Base-by-base conservation (phyloP, 108 stramenopile genomes). In the Cyclotella distinguenda region DNA sequence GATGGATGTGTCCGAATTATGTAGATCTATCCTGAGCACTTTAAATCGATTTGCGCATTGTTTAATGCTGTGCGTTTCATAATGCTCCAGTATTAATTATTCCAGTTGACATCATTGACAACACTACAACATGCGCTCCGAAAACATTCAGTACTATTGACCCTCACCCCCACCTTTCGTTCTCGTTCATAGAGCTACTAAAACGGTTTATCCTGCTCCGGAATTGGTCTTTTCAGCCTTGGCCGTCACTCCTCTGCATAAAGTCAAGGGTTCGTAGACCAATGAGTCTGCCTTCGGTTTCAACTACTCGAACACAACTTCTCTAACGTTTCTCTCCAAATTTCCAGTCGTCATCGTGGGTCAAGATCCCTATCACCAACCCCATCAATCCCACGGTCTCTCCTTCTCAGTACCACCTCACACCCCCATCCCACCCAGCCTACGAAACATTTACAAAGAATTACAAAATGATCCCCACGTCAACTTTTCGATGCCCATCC, bases 391-490 rank as follows among this genome's bases (percentile, higher is more conserved):
- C 5, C 88, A 89, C 72, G 91, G 91, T 1, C 61, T 94, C 8
- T 76, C 79, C 27, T 91, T 94, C 73, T 96, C 93, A 9, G 98
- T 99, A 12, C 74, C 68, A 42, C 70, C 44, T 33, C 92, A 89
- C 22, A 71, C 96, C 9, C 43, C 60, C 47, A 74, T 87, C 26
- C 98, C 99, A 4, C 97, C 97, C 1, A 91, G 90, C 22, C 76
- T 99, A 18, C 81, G 90, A 12, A 99, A 99, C 63, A 98, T 99
- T 31, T 89, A 93, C 80, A 96, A 94, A 61, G 97, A 98, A 64
- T 68, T 80, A 8, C 11, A 57, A 23, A 51, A 74, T 27, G 90
- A 92, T 57, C n/a, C 33, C 7, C 52, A 63, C 11, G 68, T 78
- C 10, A 50, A 35, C 39, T 81, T 64, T 39, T 22, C 54, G 3